Conservation (phyloP, 2,329 filamentous ascomycete species). For the Colletotrichum limetticola region DNA sequence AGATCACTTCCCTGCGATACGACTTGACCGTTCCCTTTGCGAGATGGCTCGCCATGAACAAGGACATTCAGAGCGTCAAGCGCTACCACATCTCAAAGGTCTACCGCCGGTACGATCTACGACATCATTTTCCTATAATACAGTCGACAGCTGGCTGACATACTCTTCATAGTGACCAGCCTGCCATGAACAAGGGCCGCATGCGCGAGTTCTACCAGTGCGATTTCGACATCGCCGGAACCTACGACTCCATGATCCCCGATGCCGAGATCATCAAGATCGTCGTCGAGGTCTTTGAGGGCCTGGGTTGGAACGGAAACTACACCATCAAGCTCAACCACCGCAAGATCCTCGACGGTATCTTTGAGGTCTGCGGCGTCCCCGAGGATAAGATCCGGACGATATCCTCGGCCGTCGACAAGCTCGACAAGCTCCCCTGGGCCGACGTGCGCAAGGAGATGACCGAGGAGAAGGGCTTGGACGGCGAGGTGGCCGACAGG, state of each 20-base stretch:
- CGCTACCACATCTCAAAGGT: conserved; percentile 97
- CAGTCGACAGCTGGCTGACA: conserved; percentile 44
- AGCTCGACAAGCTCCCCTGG: conserved; percentile 94
- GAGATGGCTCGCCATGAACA: conserved; percentile 93
- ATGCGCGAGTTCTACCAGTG: conserved; percentile 98
- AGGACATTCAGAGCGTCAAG: conserved; percentile 84
- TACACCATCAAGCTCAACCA: conserved; percentile 96
- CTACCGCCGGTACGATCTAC: conserved; percentile 46
- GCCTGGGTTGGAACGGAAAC: conserved; percentile 76
- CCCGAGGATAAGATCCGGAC: conserved; percentile 86
- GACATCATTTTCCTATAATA: neutral
- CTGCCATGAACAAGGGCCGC: conserved; percentile 88
- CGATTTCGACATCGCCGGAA: conserved; percentile 93
- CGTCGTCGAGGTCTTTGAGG: conserved; percentile 85
- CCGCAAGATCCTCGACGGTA: conserved; percentile 90
- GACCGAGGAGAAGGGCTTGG: conserved; percentile 90
- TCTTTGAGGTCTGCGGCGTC: conserved; percentile 92
- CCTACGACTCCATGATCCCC: conserved; percentile 89
- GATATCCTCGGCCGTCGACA: conserved; percentile 94
- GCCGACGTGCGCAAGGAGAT: conserved; percentile 91
- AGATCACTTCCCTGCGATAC: conserved; percentile 81
- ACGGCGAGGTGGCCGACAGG: conserved; percentile 80
- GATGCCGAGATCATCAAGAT: conserved; percentile 91
- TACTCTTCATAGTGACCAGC: conserved; percentile 67
- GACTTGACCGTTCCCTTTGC: conserved; percentile 92